Base-by-base conservation (phyloP, 768 basidiomycete species). In the Lanmaoa rubissima region DNA sequence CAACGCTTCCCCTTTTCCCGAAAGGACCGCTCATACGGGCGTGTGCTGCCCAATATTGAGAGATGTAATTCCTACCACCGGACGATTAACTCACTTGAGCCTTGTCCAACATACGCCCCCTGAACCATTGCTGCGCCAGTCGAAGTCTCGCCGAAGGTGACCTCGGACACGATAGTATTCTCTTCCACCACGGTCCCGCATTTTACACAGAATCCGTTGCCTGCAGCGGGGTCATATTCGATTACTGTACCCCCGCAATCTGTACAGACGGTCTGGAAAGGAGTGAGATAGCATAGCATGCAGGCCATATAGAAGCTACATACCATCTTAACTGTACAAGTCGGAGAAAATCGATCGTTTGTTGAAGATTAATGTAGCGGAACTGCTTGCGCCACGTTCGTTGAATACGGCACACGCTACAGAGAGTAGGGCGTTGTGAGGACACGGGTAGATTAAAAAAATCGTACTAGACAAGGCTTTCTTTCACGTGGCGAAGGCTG, bases 101-200 rank as follows among this genome's bases (percentile, higher is more conserved):
- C 91, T 65, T 92, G 88, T 0, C 83, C 91, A 13, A 99, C 93
- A 65, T 91, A 97, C 3, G 89, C 87, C 3, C 97, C 97, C 66
- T 95, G 90, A 2, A 97, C 95, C 79, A 98, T 92, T 1, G 96
- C 95, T 5, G 94, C 92, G 26, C 97, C 97, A 31, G 83, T 81
- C 12, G 88, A 82, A 5, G 90, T 90, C 78, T 99, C 97, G n/a
- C 94, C 93, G 63, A 99, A 99, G 1, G 87, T 85, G 53, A 99
- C 84, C 69, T 99, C 97, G 60, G 88, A 90, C 11, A 98, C 92
- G 57, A 98, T 94, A 3, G 88, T 85, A 66, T 93, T 94, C 73
- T 97, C 92, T 74, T 96, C 93, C 11, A 96, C 79, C 17, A 98
- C 94, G 8, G 87, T 90, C 45, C 92, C 93, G 64, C 95, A 98